Base-by-base conservation (phyloP, 2,329 filamentous ascomycete genomes). In the Decorospora gaudefroyi region DNA sequence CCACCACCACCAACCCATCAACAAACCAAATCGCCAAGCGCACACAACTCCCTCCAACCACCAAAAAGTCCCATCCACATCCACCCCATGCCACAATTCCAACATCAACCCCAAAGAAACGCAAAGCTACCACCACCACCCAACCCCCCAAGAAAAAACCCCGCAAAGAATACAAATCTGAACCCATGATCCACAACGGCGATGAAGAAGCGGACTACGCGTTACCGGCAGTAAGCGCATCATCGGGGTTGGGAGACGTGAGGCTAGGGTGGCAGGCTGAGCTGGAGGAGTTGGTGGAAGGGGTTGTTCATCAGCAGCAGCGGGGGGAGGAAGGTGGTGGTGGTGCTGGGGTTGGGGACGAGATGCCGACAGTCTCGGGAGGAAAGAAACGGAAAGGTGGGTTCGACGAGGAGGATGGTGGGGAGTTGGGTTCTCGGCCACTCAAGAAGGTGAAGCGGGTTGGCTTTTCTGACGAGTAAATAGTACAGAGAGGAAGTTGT, bases 181-280 rank as follows among this genome's bases (percentile, higher is more conserved):
- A 32, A n/a, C 18, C 40, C 10, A 19, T 43, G 13, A 31, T 43
- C 9, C 22, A 31, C 17, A 10, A 43, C 10, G 31, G 40, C 22
- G 32, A 43, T n/a, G 32, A 43, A 4, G 40, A 43, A 15, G 19
- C 26, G 1, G 15, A 43, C 26, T 43, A 43, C 11, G n/a, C 15
- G 4, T 27, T 43, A 6, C 32, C 40, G 6, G 13, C 13, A 7
- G 6, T n/a, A 34, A 12, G 6, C 11, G 3, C 15, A 4, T 4
- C 3, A 2, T 25, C 34, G 2, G 16, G 12, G 17, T 11, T 37
- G 10, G 23, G 23, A 13, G 23, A 28, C 5, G 30, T 32, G 9
- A 3, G 17, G 11, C 17, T 19, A n/a, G 21, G 22, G 12, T 40
- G 37, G 37, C 3, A 18, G 3, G 21, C 11, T 10, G 37, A 32